A percentile compares a stretch with the other conserved stretches of the same genome.
phyloP scores from a whole-genome alignment of 2,329 filamentous ascomycete genomes.

The Claviceps monticola region DNA sequence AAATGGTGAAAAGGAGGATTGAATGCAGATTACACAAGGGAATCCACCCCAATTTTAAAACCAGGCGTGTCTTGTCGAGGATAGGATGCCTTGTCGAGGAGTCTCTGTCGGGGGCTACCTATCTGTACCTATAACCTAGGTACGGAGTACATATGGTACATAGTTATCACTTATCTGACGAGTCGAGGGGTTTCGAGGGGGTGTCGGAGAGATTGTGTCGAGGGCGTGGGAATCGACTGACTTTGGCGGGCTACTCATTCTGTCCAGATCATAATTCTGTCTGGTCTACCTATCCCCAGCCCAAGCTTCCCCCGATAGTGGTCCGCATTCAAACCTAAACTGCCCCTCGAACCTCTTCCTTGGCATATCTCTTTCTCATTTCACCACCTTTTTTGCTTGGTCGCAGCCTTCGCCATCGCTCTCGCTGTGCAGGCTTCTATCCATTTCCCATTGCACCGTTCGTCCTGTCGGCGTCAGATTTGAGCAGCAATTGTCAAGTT shows the following conservation, averaged over 20 bases:
- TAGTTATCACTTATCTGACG: too few relatives aligned
- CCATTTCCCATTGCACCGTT: neutral
- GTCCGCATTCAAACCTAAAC: neutral
- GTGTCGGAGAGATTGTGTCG: too few relatives aligned
- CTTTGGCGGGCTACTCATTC: too few relatives aligned
- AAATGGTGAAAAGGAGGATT: neutral
- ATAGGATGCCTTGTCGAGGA: neutral
- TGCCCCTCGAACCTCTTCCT: neutral
- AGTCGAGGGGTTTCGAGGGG: too few relatives aligned
- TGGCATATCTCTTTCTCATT: neutral
- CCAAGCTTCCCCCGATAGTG: neutral
- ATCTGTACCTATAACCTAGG: too few relatives aligned
- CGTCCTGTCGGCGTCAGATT: neutral
- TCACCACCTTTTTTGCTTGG: neutral
- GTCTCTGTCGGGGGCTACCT: neutral
- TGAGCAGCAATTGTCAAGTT: neutral
- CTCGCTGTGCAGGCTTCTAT: neutral
- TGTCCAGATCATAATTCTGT: too few relatives aligned
- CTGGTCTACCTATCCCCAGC: neutral
- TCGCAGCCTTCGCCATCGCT: neutral
- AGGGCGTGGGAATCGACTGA: too few relatives aligned
- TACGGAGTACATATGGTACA: too few relatives aligned
- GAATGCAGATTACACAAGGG: neutral
- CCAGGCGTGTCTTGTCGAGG: neutral
- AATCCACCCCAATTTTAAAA: neutral